Base-by-base conservation (phyloP, 345 rosid genomes). In the Sonneratia alba region DNA sequence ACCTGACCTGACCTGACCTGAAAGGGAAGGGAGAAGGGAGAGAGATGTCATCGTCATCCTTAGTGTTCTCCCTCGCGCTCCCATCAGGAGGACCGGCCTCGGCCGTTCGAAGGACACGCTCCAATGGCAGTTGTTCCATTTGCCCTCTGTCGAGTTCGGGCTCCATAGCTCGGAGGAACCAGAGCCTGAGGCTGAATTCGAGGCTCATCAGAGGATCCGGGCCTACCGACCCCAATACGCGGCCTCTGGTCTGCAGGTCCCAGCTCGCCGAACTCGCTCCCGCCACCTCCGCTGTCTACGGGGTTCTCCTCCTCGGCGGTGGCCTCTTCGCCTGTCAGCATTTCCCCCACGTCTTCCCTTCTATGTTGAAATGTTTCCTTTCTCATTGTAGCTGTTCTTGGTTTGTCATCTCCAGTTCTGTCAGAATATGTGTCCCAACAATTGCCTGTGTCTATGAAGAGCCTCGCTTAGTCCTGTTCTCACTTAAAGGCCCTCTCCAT, bases 241-340 rank as follows among this genome's bases (percentile, higher is more conserved):
- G 45, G 65, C 72, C 51, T 6, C 59, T 68, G 53, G 65, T 71
- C 73, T 85, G 91, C 76, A 84, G 81, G 76, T 87, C 88, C 71
- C 87, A 86, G 80, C 68, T 87, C 61, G 68, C 77, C 3, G 97
- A 89, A 73, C 80, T 89, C 57, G 93, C 91, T 36, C 89, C 95
- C 0, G 83, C 74, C 32, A 80, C 86, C 21, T 85, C 95, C 66
- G 90, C 90, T 55, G 79, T 86, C 62, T 93, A 93, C 69, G 98
- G 93, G 34, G 68, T 69, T 59, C 80, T 90, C 45, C 93, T 93
- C 37, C 75, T 91, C 62, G 82, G 87, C 53, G 96, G 97, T 64
- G 96, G 96, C 68, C 82, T 89, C 80, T 89, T 86, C 74, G 96
- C 97, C 66, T 89, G 97, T 93, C 85, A 40, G 67, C 64, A 53